Evolutionary conservation across 2,329 filamentous ascomycete species (phyloP).

Genomic region (Calycina herbarum): DNA sequence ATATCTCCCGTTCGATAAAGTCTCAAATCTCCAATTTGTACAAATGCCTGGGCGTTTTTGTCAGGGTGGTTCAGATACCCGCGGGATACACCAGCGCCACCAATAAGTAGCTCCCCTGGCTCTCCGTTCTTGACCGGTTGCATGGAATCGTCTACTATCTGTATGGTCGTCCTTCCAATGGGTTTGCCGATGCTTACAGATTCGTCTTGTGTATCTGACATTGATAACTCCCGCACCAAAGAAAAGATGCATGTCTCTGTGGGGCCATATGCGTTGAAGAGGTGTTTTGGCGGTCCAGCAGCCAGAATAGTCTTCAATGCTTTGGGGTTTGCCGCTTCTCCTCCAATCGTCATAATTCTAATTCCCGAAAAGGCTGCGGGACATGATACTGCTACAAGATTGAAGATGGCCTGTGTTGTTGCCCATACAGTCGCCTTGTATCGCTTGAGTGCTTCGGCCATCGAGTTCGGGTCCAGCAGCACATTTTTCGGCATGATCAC

Average conservation of each 20-base stretch:
- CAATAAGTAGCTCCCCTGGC: conserved; percentile 3
- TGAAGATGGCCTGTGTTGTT: conserved; percentile 6
- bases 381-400: neutral
- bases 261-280: conserved; percentile 7
- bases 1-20: conserved; percentile 10
- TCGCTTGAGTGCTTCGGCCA: neutral
- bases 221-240: neutral
- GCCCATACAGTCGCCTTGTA: conserved; percentile 6
- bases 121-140: neutral
- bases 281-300: conserved; percentile 1
- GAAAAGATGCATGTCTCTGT: conserved; percentile 2
- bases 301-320: conserved; percentile 3
- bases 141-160: conserved; percentile 4
- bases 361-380: neutral
- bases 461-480: neutral
- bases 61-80: neutral
- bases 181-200: conserved; percentile 5
- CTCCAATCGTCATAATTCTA: conserved; percentile 3
- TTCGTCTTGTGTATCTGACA: conserved; percentile 1
- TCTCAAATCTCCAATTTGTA: neutral
- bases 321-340: conserved; percentile 4
- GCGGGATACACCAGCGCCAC: neutral
- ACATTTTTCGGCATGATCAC: conserved; percentile 7
- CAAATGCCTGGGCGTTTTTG: conserved; percentile 4
- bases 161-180: conserved; percentile 1